Evolutionary conservation across 805 yeast genomes (phyloP).

Genomic region (Kodamaea restingae): DNA sequence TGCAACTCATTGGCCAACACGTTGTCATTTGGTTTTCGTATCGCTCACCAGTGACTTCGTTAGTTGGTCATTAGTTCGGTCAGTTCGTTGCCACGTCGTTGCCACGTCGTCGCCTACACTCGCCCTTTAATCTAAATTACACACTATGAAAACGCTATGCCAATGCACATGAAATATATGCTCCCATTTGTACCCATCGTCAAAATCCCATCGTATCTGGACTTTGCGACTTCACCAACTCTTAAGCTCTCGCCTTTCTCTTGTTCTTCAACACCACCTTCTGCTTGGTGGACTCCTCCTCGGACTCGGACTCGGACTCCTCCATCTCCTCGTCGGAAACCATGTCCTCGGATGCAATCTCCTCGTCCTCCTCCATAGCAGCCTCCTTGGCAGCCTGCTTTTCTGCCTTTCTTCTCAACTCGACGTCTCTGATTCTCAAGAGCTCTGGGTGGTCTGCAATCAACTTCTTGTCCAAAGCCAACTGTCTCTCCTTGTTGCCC

Average conservation of each 20-base stretch:
- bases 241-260: slow-evolving; percentile 31
- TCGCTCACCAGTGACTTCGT: no score
- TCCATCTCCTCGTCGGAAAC: slow-evolving; percentile 45
- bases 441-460: slow-evolving; percentile 87
- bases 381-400: slow-evolving; percentile 60
- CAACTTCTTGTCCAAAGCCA: slow-evolving; percentile 81
- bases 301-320: slow-evolving; percentile 31
- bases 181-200: no score
- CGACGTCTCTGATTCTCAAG: slow-evolving; percentile 90
- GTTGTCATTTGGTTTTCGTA: no score
- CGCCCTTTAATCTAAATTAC: neutral
- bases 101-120: no score
- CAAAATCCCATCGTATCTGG: no score
- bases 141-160: neutral
- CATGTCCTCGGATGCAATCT: slow-evolving; percentile 41
- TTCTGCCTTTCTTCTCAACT: slow-evolving; percentile 71
- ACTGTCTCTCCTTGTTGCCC: slow-evolving; percentile 86
- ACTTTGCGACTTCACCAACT: no score
- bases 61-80: no score
- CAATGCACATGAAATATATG: no score
- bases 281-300: slow-evolving; percentile 46
- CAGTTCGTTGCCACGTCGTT: no score
- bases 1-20: no score
- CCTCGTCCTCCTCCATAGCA: slow-evolving; percentile 39
- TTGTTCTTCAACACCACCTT: slow-evolving; percentile 65